A percentile compares a stretch with the other conserved stretches of the same genome.
Conservation (phyloP, 257 asterid genomes). For the Mitragyna speciosa region DNA sequence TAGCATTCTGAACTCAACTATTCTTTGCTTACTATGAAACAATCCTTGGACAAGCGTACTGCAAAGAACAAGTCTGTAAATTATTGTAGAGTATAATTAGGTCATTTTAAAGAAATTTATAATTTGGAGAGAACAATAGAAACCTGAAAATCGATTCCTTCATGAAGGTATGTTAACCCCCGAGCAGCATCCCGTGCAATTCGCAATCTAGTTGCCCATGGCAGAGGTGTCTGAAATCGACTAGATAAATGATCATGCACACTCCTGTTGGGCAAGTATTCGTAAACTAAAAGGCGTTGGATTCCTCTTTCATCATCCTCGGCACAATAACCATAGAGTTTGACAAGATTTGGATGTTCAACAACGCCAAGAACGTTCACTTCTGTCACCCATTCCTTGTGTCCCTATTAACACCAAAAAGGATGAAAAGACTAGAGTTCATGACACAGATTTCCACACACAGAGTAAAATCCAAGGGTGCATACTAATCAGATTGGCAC, state of each 20-base stretch:
- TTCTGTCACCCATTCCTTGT: slow-evolving; percentile 95
- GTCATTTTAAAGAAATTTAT: background rate
- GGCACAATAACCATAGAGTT: slow-evolving; percentile 78
- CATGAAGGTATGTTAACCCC: slow-evolving; percentile 84
- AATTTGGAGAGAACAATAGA: background rate
- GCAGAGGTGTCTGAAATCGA: slow-evolving; percentile 60
- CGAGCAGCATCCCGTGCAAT: slow-evolving; percentile 76
- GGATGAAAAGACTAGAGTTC: background rate
- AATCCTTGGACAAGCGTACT: background rate
- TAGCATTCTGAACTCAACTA: background rate
- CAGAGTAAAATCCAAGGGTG: background rate
- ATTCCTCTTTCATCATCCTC: slow-evolving; percentile 93
- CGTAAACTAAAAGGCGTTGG: slow-evolving; percentile 77
- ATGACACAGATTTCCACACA: background rate
- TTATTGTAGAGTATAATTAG: background rate
- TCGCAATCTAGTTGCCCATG: slow-evolving; percentile 68
- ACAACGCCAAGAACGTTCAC: slow-evolving; percentile 83
- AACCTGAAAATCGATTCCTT: slow-evolving; percentile 95
- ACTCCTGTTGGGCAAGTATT: slow-evolving; percentile 64
- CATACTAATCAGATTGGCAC: background rate
- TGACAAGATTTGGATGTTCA: slow-evolving; percentile 83
- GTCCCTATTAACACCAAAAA: slow-evolving; percentile 51
- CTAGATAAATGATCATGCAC: slow-evolving; percentile 77
- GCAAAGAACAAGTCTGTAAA: background rate
- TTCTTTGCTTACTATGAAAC: background rate